A percentile compares a stretch with the other conserved stretches of the same genome.
Conservation (phyloP, 1,284 basidiomycete species). For the Trametes pubescens region DNA sequence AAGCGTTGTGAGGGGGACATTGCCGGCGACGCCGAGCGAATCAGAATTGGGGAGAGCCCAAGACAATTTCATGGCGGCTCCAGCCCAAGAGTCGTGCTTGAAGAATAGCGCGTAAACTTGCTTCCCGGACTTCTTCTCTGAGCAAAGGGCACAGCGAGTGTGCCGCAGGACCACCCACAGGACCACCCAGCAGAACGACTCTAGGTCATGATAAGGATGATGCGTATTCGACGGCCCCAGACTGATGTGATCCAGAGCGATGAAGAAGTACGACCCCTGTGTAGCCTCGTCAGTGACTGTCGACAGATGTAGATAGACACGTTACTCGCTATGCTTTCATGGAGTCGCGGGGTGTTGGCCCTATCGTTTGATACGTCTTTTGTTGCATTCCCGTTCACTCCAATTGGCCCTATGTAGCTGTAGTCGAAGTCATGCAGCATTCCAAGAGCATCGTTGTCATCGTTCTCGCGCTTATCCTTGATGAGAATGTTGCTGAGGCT, state of each 20-base stretch:
- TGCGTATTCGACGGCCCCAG: background rate
- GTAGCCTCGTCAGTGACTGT: background rate
- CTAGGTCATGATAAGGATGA: background rate
- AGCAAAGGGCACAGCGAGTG: background rate
- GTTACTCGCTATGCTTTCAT: background rate
- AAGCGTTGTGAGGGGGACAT: background rate
- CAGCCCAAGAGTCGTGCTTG: background rate
- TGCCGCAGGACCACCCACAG: background rate
- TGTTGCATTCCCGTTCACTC: background rate
- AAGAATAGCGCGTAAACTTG: background rate
- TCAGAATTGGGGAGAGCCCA: background rate
- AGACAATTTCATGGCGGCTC: background rate
- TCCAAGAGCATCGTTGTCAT: background rate
- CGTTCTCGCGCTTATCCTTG: background rate
- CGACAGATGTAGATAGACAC: background rate
- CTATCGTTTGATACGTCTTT: background rate
- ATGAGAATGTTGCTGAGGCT: slow-evolving; percentile 24
- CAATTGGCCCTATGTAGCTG: background rate
- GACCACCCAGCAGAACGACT: background rate
- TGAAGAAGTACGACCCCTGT: background rate
- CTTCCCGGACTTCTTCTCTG: background rate
- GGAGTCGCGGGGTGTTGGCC: background rate
- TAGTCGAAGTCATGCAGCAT: slow-evolving; percentile 28
- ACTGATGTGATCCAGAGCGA: background rate
- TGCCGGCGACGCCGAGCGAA: background rate